These are phyloP conservation scores for Nicotiana otophora DNA, from an alignment of 257 asterid genomes.

Conservation along the genomic window DNA sequence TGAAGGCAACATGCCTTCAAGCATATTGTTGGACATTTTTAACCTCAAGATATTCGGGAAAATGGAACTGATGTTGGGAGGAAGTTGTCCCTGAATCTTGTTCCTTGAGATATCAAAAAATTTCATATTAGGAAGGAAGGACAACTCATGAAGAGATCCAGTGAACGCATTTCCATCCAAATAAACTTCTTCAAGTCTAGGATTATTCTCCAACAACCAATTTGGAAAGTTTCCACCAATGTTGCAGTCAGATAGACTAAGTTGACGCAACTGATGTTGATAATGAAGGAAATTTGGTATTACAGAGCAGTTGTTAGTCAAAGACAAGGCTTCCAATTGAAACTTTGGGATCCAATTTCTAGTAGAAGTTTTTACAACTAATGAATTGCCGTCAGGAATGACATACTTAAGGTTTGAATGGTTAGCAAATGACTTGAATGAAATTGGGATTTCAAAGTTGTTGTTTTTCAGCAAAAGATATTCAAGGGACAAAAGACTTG, in stretches of 20 bases:
- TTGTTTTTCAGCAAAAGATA: background rate
- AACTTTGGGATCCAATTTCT: background rate
- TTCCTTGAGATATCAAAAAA: background rate
- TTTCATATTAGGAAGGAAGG: background rate
- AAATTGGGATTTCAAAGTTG: background rate
- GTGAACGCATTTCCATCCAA: background rate
- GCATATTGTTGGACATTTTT: background rate
- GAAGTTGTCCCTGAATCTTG: constrained; percentile 4
- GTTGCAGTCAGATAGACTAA: background rate
- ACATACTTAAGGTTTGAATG: background rate
- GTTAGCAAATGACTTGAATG: constrained; percentile 6
- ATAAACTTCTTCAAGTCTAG: background rate
- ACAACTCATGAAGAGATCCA: background rate
- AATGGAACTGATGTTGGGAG: background rate
- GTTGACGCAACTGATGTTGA: background rate
- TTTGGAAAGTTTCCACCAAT: constrained; percentile 1
- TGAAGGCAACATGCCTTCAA: constrained; percentile 14
- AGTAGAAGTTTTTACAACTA: background rate
- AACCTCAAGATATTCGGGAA: background rate
- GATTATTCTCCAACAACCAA: constrained; percentile 5
- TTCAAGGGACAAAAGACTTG: background rate
- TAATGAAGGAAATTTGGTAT: constrained; percentile 3
- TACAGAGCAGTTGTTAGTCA: background rate
- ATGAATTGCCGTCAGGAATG: background rate
- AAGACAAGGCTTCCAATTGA: background rate